phyloP scores from a whole-genome alignment of 169 alveolate genomes.

The Amoebophrya sp. region DNA sequence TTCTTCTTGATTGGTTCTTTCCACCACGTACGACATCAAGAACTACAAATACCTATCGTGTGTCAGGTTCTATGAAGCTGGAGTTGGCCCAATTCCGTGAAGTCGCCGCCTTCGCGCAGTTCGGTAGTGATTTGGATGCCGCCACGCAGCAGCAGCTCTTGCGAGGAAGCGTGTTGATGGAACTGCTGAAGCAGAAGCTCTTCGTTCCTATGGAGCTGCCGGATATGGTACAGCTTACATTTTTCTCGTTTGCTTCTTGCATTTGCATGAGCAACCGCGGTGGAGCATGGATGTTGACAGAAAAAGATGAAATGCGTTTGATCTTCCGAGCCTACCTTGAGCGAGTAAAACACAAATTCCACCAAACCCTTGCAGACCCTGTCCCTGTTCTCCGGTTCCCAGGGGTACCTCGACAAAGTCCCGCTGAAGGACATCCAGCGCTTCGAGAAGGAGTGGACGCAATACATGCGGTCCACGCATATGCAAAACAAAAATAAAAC shows the following conservation, averaged over 20 bases:
- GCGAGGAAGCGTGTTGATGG: constrained; percentile 87
- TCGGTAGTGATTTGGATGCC: constrained; percentile 93
- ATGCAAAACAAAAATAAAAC: too few relatives aligned
- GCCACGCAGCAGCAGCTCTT: constrained; percentile 82
- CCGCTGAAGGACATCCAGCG: neutral
- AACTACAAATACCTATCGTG: constrained; percentile 49
- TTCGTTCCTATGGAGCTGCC: constrained; percentile 64
- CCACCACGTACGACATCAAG: neutral
- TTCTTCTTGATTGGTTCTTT: too few relatives aligned
- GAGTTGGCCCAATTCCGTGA: constrained; percentile 92
- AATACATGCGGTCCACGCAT: neutral
- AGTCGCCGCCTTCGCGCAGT: constrained; percentile 93
- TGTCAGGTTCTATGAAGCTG: constrained; percentile 86
- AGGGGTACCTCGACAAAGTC: neutral
- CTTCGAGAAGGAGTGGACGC: neutral
- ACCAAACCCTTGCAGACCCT: neutral
- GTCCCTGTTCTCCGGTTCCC: neutral
- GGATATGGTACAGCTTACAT: constrained; percentile 5
- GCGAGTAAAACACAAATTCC: too few relatives aligned
- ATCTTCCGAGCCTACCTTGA: too few relatives aligned
- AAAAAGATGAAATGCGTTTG: too few relatives aligned
- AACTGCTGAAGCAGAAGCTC: constrained; percentile 79
- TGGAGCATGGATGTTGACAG: too few relatives aligned
- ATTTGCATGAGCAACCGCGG: too few relatives aligned
- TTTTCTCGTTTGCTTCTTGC: too few relatives aligned